Evolutionary conservation across 306 rosid genomes (phyloP), one percentile per base, ranked within the genome.

Genomic region (Vicia sativa): DNA sequence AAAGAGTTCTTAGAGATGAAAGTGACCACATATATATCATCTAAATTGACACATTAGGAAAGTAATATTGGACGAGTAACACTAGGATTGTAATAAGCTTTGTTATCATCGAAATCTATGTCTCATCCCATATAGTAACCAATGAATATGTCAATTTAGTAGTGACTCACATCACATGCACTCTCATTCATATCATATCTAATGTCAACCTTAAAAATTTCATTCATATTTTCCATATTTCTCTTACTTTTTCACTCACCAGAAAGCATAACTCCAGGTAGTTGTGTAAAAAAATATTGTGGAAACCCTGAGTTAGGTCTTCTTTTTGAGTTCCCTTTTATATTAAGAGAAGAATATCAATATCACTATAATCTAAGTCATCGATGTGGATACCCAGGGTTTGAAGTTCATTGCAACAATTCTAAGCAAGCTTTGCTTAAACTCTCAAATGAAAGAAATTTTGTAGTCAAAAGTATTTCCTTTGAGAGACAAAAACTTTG

Each of bases 311-410:
- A 26, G 7, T 4, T 1, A 6, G 62, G 6, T 39, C 28, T 54
- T 4, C 7, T 19, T 1, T 65, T 83, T 13, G 45, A 34, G 10
- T 80, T 72, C 64, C 90, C 90, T n/a, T 82, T 77, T 56, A 31
- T 62, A 12, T 42, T 82, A 16, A 64, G 11, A 38, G 11, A 11
- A 2, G 2, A 1, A 2, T 41, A 21, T 39, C 11, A 9, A 3
- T 8, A 1, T 9, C 6, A 46, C 5, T 50, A 72, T n/a, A 57
- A 67, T 5, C 14, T 3, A 14, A 1, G 0, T 5, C 0, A 0
- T 7, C 11, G 65, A 9, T 77, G 82, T 2, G 68, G 75, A 15
- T 67, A 56, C 54, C 50, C 62, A 2, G 68, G 71, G 0, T 80
- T 80, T 45, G 69, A 72, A 7, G 45, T 75, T 66, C 34, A 1